Base-by-base conservation (phyloP, 129 eudicot genomes). In the Scalesia atractyloides region DNA sequence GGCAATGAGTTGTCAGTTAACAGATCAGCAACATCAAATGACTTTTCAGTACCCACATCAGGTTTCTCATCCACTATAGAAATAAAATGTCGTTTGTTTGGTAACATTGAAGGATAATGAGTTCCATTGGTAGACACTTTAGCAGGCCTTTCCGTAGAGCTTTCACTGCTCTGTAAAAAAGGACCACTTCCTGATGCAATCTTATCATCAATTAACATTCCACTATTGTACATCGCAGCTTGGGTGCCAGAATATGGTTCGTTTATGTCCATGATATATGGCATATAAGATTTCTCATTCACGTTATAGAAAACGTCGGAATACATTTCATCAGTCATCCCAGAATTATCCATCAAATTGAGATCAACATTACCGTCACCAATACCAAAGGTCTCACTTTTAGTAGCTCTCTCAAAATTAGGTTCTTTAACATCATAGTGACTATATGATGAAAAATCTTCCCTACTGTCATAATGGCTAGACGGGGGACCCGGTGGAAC, bases 391-490 rank as follows among this genome's bases (percentile, higher is more conserved):
- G 52, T 5, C 37, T 48, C 64, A 36, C 16, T 68, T 70, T 50
- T 24, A n/a, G n/a, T n/a, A n/a, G n/a, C n/a, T n/a, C n/a, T n/a
- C n/a, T n/a, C n/a, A n/a, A n/a, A n/a, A n/a, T n/a, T n/a, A 44
- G 63, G 56, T 64, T 69, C 81, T 20, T 58, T 54, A 59, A 46
- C 53, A 52, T 68, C 81, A 66, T 68, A 69, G 60, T 44, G 76
- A 56, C 79, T 71, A 77, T 43, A 60, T 66, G 83, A 61, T 17
- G 82, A 75, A 76, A 73, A 22, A 60, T 56, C 80, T 69, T 69
- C 81, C 70, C 75, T 66, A 13, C 5, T 63, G 37, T 68, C 81
- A 66, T 66, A 77, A 49, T 53, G 77, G 72, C 80, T 72, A 75
- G 64, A 61, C 60, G 82, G 56, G 22, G 26, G 50, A 24, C 69